These are phyloP conservation scores for Picochlorum sp. DNA, from an alignment of 139 green algal species.

Conservation along the genomic window DNA sequence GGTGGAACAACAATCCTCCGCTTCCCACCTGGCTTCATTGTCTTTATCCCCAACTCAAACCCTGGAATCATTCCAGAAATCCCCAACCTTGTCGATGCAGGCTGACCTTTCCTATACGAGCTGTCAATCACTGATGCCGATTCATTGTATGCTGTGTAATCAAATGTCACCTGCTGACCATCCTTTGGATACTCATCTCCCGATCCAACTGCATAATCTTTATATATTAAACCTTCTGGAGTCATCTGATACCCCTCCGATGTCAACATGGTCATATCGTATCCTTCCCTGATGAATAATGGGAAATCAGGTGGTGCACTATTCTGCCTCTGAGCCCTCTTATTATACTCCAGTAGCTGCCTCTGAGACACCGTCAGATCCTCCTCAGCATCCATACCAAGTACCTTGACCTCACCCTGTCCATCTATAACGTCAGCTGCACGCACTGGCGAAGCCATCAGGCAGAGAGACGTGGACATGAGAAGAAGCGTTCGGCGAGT, in stretches of 20 bases:
- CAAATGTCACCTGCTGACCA: conserved; percentile 85
- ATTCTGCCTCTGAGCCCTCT: conserved; percentile 77
- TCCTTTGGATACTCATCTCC: conserved; percentile 51
- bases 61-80: conserved; percentile 92
- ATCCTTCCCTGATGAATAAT: conserved; percentile 79
- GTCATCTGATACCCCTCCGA: conserved; percentile 33
- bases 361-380: conserved; percentile 13
- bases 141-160: conserved; percentile 99
- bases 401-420: conserved; percentile 18
- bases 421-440: conserved; percentile 19
- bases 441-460: neutral
- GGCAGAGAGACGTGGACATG: neutral
- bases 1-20: conserved; percentile 88
- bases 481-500: too few species aligned
- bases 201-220: conserved; percentile 61
- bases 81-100: conserved; percentile 77
- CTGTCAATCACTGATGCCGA: conserved; percentile 70
- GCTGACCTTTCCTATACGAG: conserved; percentile 71
- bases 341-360: conserved; percentile 64
- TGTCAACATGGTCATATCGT: conserved; percentile 67
- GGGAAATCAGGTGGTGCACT: conserved; percentile 71
- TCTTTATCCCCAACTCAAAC: conserved; percentile 87
- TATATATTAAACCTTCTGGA: conserved; percentile 75
- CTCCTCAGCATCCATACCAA: conserved; percentile 2
- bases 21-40: conserved; percentile 80